These are phyloP conservation scores for Paragyromitra xinjiangensis DNA, from an alignment of 495 filamentous ascomycete genomes.

Conservation along the genomic window DNA sequence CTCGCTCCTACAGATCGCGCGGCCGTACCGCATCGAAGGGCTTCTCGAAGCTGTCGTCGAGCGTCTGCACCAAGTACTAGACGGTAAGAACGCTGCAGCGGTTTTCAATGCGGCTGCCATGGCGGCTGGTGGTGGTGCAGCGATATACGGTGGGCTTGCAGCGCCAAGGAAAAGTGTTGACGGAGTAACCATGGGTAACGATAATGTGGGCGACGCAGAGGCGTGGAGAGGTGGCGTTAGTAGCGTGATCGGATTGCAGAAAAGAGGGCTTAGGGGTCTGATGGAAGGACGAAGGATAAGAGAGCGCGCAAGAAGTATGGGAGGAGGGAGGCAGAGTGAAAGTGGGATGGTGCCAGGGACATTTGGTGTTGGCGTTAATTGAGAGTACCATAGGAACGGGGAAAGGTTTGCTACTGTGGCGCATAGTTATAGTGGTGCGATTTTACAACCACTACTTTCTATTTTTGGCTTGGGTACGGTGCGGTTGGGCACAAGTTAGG, in stretches of 20 bases:
- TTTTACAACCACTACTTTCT: no score
- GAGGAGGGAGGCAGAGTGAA: constrained; percentile 50
- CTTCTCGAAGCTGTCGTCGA: constrained; percentile 91
- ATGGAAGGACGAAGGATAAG: constrained; percentile 94
- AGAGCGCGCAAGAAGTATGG: constrained; percentile 67
- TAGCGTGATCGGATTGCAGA: constrained; percentile 95
- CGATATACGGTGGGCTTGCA: constrained; percentile 50
- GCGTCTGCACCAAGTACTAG: constrained; percentile 87
- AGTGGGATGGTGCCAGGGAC: constrained; percentile 26
- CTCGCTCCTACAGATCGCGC: constrained; percentile 89
- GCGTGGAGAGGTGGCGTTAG: constrained; percentile 86
- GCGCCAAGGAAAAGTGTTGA: constrained; percentile 58
- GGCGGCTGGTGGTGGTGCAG: constrained; percentile 86
- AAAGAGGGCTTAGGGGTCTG: constrained; percentile 85
- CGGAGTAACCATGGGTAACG: constrained; percentile 57
- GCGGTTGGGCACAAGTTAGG: no score
- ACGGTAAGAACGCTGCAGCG: constrained; percentile 91
- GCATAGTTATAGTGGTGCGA: no score
- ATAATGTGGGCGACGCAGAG: constrained; percentile 46
- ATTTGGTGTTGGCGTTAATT: constrained; percentile 36
- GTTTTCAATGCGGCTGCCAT: constrained; percentile 98
- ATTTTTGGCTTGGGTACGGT: no score
- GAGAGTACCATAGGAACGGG: not conserved
- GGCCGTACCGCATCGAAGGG: constrained; percentile 91
- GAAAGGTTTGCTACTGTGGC: not conserved